These are phyloP conservation scores for Lentinula raphanica DNA, from an alignment of 768 basidiomycete genomes.

Conservation along the genomic window DNA sequence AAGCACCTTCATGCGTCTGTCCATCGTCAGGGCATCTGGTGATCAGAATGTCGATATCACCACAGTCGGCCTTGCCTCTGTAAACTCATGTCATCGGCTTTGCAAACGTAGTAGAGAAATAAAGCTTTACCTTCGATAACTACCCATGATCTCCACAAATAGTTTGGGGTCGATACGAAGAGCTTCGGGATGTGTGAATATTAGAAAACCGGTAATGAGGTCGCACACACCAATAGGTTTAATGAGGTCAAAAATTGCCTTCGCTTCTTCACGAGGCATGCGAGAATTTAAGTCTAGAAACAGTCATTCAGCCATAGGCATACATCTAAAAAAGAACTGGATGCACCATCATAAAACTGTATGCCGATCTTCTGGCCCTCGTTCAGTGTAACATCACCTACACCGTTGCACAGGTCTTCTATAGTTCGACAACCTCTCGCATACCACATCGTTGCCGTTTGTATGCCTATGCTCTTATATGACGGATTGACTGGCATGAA, in stretches of 20 bases:
- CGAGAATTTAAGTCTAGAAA: conserved; percentile 70
- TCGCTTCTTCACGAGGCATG: conserved; percentile 81
- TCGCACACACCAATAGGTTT: conserved; percentile 54
- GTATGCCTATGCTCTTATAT: conserved; percentile 40
- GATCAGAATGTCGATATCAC: conserved; percentile 89
- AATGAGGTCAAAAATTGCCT: conserved; percentile 66
- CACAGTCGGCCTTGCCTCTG: conserved; percentile 78
- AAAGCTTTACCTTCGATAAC: conserved; percentile 69
- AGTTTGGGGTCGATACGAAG: conserved; percentile 64
- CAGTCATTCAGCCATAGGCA: not conserved
- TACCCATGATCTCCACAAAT: conserved; percentile 87
- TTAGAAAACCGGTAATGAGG: not conserved
- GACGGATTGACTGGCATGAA: not conserved
- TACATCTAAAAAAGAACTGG: not conserved
- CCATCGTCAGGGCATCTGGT: conserved; percentile 73
- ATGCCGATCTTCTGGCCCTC: conserved; percentile 63
- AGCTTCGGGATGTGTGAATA: conserved; percentile 35
- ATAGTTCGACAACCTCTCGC: conserved; percentile 70
- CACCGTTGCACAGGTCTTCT: conserved; percentile 60
- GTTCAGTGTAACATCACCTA: conserved; percentile 56
- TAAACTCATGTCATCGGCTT: not conserved
- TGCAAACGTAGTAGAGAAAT: conserved; percentile 5
- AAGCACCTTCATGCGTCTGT: conserved; percentile 62
- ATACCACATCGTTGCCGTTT: conserved; percentile 71
- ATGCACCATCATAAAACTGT: conserved; percentile 61